phyloP scores from a whole-genome alignment of 192 early-diverging fungal genomes.

The Coemansia sp. region DNA sequence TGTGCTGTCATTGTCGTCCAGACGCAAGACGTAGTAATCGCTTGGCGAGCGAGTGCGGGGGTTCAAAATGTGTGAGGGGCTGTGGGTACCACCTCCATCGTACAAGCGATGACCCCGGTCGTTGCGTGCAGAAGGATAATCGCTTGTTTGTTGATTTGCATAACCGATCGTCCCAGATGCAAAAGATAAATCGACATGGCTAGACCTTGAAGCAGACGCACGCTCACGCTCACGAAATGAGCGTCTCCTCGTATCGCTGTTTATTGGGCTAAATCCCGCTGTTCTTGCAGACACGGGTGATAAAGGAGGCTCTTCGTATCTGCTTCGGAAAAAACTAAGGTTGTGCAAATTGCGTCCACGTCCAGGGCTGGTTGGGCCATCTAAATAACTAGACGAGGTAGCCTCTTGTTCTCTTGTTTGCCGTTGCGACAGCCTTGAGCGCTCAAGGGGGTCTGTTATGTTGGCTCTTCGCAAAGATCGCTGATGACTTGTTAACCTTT shows the following conservation, averaged over 20 bases:
- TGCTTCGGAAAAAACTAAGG: neutral
- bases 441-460: neutral
- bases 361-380: neutral
- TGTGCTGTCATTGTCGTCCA: constrained; percentile 20
- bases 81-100: neutral
- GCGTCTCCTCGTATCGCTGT: neutral
- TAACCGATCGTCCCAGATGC: neutral
- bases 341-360: neutral
- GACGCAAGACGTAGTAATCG: constrained; percentile 13
- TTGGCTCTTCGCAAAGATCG: neutral
- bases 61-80: neutral
- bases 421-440: neutral
- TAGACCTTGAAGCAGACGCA: neutral
- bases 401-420: neutral
- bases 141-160: neutral
- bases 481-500: neutral
- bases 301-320: neutral
- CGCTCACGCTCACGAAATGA: neutral
- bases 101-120: neutral
- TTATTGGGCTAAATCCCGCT: neutral
- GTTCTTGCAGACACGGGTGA: neutral
- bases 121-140: neutral
- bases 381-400: neutral
- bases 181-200: neutral
- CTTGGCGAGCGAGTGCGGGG: neutral